These are phyloP conservation scores for Phytophthora sansomeana DNA, from an alignment of 352 stramenopile genomes.

Conservation along the genomic window DNA sequence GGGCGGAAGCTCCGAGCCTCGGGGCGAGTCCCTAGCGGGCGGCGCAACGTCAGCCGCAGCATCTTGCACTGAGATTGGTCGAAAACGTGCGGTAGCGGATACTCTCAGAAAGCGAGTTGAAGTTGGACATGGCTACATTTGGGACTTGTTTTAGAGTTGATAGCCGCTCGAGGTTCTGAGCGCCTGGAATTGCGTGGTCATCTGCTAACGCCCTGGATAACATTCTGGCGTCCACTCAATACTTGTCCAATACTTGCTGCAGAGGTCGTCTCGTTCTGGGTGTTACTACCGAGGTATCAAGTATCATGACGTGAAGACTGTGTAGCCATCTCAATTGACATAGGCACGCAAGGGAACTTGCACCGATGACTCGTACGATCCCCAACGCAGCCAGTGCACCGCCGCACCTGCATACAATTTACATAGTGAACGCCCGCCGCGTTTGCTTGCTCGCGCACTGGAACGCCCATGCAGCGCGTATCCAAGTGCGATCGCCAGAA, in stretches of 20 bases:
- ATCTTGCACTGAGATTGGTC: conserved; percentile 19
- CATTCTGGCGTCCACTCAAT: too few relatives aligned
- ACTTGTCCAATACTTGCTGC: not conserved
- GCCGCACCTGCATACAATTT: not conserved
- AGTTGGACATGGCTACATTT: not conserved
- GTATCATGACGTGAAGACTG: too few relatives aligned
- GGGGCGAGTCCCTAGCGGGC: not conserved
- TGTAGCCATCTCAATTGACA: not conserved
- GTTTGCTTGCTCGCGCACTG: conserved; percentile 16
- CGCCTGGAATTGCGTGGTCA: too few relatives aligned
- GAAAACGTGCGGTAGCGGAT: too few relatives aligned
- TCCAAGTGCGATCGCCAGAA: conserved; percentile 28
- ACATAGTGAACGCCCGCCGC: not conserved
- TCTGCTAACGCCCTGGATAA: too few relatives aligned
- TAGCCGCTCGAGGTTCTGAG: too few relatives aligned
- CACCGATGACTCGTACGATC: not conserved
- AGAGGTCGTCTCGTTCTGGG: not conserved
- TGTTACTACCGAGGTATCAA: not conserved
- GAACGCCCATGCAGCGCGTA: conserved; percentile 5
- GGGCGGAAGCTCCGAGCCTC: not conserved
- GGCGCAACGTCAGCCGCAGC: conserved; percentile 9
- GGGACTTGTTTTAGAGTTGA: too few relatives aligned
- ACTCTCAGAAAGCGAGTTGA: too few relatives aligned
- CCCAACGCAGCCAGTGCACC: not conserved
- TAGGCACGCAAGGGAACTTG: too few relatives aligned